Conservation (phyloP, 1,284 basidiomycete genomes). For the Ganoderma meredithae region DNA sequence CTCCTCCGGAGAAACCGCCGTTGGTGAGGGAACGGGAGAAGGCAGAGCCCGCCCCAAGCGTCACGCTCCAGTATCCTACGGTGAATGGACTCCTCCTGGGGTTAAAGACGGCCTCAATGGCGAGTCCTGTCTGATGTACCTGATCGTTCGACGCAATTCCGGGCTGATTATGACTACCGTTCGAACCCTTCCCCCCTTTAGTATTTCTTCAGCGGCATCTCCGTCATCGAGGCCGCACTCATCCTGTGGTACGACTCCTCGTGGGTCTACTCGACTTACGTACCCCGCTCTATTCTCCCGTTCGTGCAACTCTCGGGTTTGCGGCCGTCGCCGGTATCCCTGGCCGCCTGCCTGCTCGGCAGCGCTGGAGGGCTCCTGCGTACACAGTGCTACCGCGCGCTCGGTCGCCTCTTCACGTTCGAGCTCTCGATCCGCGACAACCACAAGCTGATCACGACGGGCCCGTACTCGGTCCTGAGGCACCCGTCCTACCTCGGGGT, state of each 20-base stretch:
- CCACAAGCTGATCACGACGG: constrained; percentile 3
- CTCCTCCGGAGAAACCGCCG: too few relatives aligned
- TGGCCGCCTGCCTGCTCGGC: background rate
- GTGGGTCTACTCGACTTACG: constrained; percentile 2
- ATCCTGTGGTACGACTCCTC: constrained; percentile 7
- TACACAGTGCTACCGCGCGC: background rate
- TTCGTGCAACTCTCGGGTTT: constrained; percentile 1
- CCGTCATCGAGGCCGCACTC: constrained; percentile 1
- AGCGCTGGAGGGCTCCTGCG: constrained; percentile 6
- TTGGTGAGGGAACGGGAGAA: too few relatives aligned
- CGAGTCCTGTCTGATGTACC: too few relatives aligned
- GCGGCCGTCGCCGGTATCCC: background rate
- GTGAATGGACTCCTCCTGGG: too few relatives aligned
- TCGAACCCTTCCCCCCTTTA: background rate
- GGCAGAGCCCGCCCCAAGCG: too few relatives aligned
- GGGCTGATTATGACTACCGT: too few relatives aligned
- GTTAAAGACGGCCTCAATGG: too few relatives aligned
- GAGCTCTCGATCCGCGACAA: background rate
- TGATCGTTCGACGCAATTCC: too few relatives aligned
- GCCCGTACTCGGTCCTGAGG: background rate
- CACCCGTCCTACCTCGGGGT: background rate
- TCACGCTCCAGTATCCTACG: too few relatives aligned
- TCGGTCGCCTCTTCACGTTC: background rate
- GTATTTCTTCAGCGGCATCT: constrained; percentile 5
- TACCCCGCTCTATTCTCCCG: constrained; percentile 1